phyloP scores from a whole-genome alignment of 2,329 filamentous ascomycete genomes.

The Fusarium sp. region DNA sequence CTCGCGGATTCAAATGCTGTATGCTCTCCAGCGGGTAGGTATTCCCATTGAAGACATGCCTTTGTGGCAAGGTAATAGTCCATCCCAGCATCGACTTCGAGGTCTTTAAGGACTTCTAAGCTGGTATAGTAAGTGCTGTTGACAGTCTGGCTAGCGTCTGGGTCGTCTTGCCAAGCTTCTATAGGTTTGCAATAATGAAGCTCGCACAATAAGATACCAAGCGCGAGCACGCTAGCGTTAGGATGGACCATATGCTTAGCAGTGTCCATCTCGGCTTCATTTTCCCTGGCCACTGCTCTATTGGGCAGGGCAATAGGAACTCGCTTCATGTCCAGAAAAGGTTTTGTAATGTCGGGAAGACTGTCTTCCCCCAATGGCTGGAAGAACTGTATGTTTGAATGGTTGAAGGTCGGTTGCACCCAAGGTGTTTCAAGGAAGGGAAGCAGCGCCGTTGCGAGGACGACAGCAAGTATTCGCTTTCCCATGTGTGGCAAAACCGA shows the following conservation, averaged over 20 bases:
- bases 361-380: not conserved
- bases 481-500: slow-evolving; percentile 6
- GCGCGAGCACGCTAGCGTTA: not conserved
- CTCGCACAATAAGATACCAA: not conserved
- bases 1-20: not conserved
- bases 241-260: not conserved
- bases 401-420: not conserved
- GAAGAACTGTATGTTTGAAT: slow-evolving; percentile 8
- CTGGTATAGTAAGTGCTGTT: not conserved
- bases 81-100: not conserved
- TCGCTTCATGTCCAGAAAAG: not conserved
- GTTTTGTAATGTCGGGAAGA: slow-evolving; percentile 6
- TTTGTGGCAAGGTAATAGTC: not conserved
- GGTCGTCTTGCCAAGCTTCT: not conserved
- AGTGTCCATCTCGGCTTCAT: not conserved
- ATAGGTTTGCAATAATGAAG: slow-evolving; percentile 4
- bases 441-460: not conserved
- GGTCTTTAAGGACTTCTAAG: not conserved
- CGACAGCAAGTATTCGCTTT: not conserved
- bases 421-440: slow-evolving; percentile 5
- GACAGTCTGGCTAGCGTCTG: not conserved
- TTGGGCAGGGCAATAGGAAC: not conserved
- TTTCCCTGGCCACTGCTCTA: not conserved
- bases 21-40: not conserved
- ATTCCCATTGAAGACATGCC: not conserved